Percentiles rank a stretch among this genome's conserved stretches.
These are phyloP conservation scores for Actinomortierella ambigua DNA, from an alignment of 371 early-diverging fungal species.

Conservation along the genomic window DNA sequence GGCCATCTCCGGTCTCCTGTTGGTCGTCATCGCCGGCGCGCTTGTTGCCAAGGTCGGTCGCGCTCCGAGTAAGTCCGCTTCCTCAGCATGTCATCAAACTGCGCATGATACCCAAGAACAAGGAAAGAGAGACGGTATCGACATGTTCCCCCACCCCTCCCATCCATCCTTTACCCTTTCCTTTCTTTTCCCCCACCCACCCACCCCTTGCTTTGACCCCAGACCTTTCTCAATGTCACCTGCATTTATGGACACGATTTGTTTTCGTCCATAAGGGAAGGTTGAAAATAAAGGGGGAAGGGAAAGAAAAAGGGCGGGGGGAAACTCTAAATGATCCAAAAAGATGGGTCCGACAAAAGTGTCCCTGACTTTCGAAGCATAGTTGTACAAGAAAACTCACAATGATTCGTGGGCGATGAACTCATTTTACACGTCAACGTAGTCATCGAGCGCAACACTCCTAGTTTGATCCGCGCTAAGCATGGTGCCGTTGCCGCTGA, in stretches of 20 bases:
- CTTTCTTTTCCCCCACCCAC: too few species aligned
- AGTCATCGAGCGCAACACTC: slow-evolving; percentile 20
- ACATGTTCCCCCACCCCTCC: background rate
- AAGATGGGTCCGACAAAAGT: background rate
- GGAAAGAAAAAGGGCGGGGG: too few species aligned
- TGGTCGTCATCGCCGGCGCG: slow-evolving; percentile 13
- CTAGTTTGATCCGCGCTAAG: slow-evolving; percentile 36
- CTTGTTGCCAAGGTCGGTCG: slow-evolving; percentile 12
- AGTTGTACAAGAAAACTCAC: background rate
- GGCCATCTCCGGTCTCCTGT: slow-evolving; percentile 11
- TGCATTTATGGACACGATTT: too few species aligned
- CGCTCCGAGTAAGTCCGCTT: slow-evolving; percentile 11
- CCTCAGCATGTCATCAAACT: too few species aligned
- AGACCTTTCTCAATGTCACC: too few species aligned
- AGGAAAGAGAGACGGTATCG: too few species aligned
- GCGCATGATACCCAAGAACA: background rate
- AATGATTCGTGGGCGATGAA: background rate
- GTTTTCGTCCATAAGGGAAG: too few species aligned
- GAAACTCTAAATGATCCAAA: too few species aligned
- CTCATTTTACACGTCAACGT: slow-evolving; percentile 5
- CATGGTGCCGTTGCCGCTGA: slow-evolving; percentile 90
- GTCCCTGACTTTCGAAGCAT: background rate
- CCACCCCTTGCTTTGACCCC: too few species aligned
- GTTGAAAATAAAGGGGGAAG: too few species aligned
- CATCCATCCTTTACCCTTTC: background rate